These are phyloP conservation scores for Pestalotiopsis sp. DNA, from an alignment of 2,329 filamentous ascomycete genomes.

Conservation along the genomic window DNA sequence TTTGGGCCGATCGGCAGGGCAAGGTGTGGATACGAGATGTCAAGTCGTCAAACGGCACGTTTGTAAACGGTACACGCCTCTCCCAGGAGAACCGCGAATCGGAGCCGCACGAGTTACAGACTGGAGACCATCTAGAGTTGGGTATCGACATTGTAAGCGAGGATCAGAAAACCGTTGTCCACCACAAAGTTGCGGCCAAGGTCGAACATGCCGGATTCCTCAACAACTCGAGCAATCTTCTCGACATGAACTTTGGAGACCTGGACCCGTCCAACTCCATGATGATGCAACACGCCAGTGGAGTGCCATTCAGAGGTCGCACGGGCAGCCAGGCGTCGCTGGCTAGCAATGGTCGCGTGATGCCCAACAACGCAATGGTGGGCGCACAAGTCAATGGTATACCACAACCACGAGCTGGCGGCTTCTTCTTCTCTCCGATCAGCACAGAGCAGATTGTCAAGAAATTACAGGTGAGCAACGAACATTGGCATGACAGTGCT, in stretches of 20 bases:
- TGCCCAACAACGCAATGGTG: slow-evolving; percentile 51
- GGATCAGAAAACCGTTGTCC: slow-evolving; percentile 96
- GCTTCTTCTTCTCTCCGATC: slow-evolving; percentile 85
- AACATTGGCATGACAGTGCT: neutral
- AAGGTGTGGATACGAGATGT: slow-evolving; percentile 97
- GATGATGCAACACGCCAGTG: slow-evolving; percentile 70
- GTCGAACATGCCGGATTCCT: slow-evolving; percentile 93
- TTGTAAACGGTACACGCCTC: slow-evolving; percentile 88
- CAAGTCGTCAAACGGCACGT: slow-evolving; percentile 98
- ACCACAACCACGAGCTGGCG: slow-evolving; percentile 65
- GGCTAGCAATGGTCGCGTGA: slow-evolving; percentile 62
- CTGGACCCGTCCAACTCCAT: slow-evolving; percentile 78
- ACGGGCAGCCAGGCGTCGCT: slow-evolving; percentile 68
- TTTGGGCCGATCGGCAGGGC: slow-evolving; percentile 81
- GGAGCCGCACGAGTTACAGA: slow-evolving; percentile 89
- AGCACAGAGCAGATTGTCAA: slow-evolving; percentile 96
- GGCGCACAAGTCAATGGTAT: slow-evolving; percentile 57
- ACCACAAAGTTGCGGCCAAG: slow-evolving; percentile 96
- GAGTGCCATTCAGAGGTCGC: slow-evolving; percentile 71
- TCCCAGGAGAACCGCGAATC: slow-evolving; percentile 96
- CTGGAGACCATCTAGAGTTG: slow-evolving; percentile 88
- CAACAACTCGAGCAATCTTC: slow-evolving; percentile 70
- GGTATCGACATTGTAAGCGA: slow-evolving; percentile 99
- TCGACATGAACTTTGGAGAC: slow-evolving; percentile 92
- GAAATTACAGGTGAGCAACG: slow-evolving; percentile 69